These are phyloP conservation scores for Talaromyces trachyspermus DNA, from an alignment of 495 filamentous ascomycete genomes.

Conservation along the genomic window DNA sequence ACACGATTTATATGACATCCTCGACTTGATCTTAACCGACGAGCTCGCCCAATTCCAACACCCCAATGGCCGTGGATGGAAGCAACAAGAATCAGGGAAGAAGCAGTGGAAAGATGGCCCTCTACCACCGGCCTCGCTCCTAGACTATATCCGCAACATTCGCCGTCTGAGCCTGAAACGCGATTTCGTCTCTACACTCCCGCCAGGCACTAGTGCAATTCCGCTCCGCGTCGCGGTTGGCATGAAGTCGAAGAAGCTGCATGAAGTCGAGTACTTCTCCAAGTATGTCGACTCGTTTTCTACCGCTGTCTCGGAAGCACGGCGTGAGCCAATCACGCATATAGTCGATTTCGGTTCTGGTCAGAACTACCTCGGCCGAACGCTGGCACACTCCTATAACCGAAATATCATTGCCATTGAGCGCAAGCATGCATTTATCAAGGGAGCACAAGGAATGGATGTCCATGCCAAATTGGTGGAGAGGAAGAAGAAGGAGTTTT, in stretches of 20 bases:
- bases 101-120: constrained; percentile 45
- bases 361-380: constrained; percentile 89
- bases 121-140: constrained; percentile 58
- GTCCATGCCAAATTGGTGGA: constrained; percentile 61
- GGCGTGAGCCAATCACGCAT: constrained; percentile 60
- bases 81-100: not conserved
- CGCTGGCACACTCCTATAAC: constrained; percentile 75
- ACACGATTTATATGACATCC: constrained; percentile 60
- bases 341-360: constrained; percentile 94
- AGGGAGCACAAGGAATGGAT: constrained; percentile 77
- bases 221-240: constrained; percentile 69
- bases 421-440: constrained; percentile 75
- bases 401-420: constrained; percentile 87
- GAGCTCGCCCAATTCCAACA: constrained; percentile 41
- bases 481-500: constrained; percentile 46
- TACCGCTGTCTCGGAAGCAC: constrained; percentile 48
- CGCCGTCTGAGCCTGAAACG: constrained; percentile 61
- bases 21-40: constrained; percentile 72
- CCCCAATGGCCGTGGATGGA: not conserved
- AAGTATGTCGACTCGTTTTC: constrained; percentile 48
- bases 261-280: constrained; percentile 70
- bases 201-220: constrained; percentile 36
- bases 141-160: constrained; percentile 69
- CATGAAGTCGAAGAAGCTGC: constrained; percentile 94
- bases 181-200: constrained; percentile 36